phyloP scores from a whole-genome alignment of 257 asterid genomes.

The Przewalskia tangutica region DNA sequence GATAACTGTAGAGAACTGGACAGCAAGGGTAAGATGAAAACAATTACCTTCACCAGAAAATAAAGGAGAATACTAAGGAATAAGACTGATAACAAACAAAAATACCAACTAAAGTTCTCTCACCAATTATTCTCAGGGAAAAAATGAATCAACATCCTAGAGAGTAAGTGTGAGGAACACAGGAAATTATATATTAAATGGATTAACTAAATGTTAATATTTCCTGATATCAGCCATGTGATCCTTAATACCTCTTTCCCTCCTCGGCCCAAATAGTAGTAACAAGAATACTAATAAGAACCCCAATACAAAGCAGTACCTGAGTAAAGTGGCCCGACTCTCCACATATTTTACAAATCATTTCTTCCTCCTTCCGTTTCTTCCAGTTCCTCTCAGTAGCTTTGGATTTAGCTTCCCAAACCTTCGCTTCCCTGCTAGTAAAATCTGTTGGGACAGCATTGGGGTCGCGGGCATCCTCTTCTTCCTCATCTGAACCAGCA shows the following conservation, averaged over 20 bases:
- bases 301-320: constrained; percentile 30
- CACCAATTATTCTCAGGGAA: neutral
- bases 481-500: constrained; percentile 82
- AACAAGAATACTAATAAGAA: neutral
- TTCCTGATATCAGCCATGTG: neutral
- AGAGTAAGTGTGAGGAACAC: neutral
- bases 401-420: constrained; percentile 99
- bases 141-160: neutral
- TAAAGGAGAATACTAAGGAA: neutral
- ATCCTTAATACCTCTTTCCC: neutral
- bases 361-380: constrained; percentile 95
- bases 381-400: constrained; percentile 99
- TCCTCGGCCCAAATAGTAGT: neutral
- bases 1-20: neutral
- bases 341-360: constrained; percentile 95
- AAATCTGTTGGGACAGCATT: constrained; percentile 99
- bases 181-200: neutral
- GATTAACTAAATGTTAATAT: neutral
- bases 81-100: neutral
- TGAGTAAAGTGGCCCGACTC: constrained; percentile 98
- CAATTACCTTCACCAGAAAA: neutral
- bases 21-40: neutral
- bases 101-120: neutral
- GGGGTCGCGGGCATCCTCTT: constrained; percentile 66
- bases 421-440: constrained; percentile 98